Base-by-base conservation (phyloP, 106 monocot species). In the Hemerocallis citrina region DNA sequence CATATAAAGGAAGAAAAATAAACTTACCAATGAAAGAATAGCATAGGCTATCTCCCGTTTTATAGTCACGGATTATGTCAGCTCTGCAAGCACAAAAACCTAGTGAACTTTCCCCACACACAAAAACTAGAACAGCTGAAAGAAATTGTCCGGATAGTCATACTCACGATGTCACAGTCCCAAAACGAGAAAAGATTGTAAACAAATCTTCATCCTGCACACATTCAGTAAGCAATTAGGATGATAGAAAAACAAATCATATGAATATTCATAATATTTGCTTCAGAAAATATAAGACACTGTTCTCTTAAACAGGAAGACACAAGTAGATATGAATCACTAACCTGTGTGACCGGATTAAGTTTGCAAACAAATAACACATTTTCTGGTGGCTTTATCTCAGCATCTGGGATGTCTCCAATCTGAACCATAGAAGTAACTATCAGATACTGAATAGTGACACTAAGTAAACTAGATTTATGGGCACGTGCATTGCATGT, bases 291-390 rank as follows among this genome's bases (percentile, higher is more conserved):
- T 5, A 15, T 20, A 16, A 64, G 14, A 28, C 38, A 55, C 29
- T 43, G 19, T 38, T 49, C 2, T 42, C 31, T 44, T 22, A 19
- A 28, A 32, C 24, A 43, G 13, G 34, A 3, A 16, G 15, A 36
- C 23, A 45, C 1, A 21, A 51, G 17, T 59, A 49, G 17, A 49
- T 48, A 68, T 46, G 8, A 11, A 39, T 25, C 34, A 68, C 78
- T 71, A 33, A 93, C 89, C 75, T 98, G 81, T 51, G 96, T 98
- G 48, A 92, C 96, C 35, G 87, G 91, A 32, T 98, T 98, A 54
- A 98, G 92, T 74, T 98, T 98, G 68, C 96, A 98, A 71, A 98
- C 96, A 75, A 98, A 98, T 29, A 98, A 72, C 37, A 98, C 96
- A 66, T 83, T 98, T 22, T 98, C 91, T 34, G 96, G 96, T 10